Evolutionary conservation across 495 filamentous ascomycete genomes (phyloP).

Genomic region (Podospora australis): DNA sequence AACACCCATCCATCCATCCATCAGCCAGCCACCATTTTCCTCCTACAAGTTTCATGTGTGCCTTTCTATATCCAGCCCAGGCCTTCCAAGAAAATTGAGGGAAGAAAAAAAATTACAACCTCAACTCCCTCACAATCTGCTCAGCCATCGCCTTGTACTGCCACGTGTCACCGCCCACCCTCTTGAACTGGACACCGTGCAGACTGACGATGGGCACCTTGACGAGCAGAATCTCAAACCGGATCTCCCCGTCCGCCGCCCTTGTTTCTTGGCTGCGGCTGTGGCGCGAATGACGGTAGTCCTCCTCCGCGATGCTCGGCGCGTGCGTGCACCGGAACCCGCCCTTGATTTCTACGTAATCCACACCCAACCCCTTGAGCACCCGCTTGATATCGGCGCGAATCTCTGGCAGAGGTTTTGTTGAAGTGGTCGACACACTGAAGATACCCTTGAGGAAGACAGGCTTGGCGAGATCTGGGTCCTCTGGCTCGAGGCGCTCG

Average conservation of each 20-base stretch:
- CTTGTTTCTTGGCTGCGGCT: neutral
- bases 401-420: constrained; percentile 77
- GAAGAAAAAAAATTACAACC: no score
- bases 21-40: no score
- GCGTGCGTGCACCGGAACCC: constrained; percentile 85
- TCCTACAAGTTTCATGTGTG: no score
- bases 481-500: constrained; percentile 43
- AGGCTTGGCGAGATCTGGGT: constrained; percentile 69
- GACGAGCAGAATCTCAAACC: constrained; percentile 95
- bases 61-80: no score
- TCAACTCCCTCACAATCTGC: constrained; percentile 81
- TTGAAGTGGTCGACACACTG: constrained; percentile 94
- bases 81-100: no score
- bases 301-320: constrained; percentile 62
- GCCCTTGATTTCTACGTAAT: constrained; percentile 84
- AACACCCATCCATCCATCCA: no score
- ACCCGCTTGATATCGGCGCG: constrained; percentile 89
- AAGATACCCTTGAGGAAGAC: constrained; percentile 97
- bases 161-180: constrained; percentile 91
- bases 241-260: constrained; percentile 50
- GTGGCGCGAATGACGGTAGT: neutral
- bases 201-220: constrained; percentile 92
- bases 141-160: constrained; percentile 98
- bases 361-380: constrained; percentile 77
- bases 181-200: constrained; percentile 98